Percentiles rank a stretch among this genome's conserved stretches.
These are phyloP conservation scores for Saturnispora dispora DNA, from an alignment of 805 yeast species.

Conservation along the genomic window DNA sequence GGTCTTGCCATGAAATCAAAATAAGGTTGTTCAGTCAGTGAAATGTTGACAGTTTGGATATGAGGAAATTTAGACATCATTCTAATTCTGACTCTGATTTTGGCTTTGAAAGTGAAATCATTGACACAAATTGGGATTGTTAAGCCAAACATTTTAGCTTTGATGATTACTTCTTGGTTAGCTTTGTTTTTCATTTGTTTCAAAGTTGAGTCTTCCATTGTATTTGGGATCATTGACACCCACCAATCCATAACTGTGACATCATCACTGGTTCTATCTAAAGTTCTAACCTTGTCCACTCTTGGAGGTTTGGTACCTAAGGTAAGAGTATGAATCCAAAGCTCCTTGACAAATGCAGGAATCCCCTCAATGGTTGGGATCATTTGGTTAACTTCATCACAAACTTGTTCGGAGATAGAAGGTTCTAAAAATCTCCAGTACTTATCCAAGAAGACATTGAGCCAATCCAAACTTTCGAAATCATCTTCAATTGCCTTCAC, in stretches of 20 bases:
- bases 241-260: constrained; percentile 98
- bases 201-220: constrained; percentile 70
- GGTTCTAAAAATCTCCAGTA: constrained; percentile 94
- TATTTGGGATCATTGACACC: constrained; percentile 86
- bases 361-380: constrained; percentile 59
- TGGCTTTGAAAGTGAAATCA: constrained; percentile 66
- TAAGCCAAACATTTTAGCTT: constrained; percentile 74
- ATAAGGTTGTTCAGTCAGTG: constrained; percentile 78
- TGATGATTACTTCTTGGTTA: constrained; percentile 71
- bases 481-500: constrained; percentile 77
- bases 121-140: constrained; percentile 73
- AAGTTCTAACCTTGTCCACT: constrained; percentile 80
- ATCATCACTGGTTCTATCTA: constrained; percentile 83
- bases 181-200: constrained; percentile 80
- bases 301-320: constrained; percentile 95
- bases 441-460: constrained; percentile 78
- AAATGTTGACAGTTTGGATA: constrained; percentile 79
- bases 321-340: constrained; percentile 85
- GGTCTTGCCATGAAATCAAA: constrained; percentile 76
- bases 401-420: constrained; percentile 71
- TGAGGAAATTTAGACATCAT: constrained; percentile 91
- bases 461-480: constrained; percentile 93
- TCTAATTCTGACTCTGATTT: constrained; percentile 73
- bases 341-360: constrained; percentile 74
- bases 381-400: constrained; percentile 77